Conservation (phyloP, 352 stramenopile species). For the Phytophthora sojae region DNA sequence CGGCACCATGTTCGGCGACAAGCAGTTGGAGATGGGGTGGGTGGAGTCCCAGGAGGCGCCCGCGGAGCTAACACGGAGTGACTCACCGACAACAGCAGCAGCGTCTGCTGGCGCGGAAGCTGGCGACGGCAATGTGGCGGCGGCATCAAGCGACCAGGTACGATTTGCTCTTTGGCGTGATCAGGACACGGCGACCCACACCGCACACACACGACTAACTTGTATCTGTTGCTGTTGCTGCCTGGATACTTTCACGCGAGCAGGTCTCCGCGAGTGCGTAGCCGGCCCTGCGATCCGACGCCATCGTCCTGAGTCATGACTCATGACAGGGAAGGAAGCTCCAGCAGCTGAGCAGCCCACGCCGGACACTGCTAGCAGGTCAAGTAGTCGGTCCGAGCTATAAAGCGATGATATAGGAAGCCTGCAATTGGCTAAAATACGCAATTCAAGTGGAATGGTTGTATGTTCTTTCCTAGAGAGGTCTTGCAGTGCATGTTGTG, state of each 20-base stretch:
- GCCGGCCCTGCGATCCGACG: slow-evolving; percentile 17
- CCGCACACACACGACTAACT: slow-evolving; percentile 12
- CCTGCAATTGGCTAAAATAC: slow-evolving; percentile 44
- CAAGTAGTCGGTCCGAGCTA: slow-evolving; percentile 1
- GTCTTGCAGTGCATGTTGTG: not conserved
- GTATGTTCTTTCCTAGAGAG: slow-evolving; percentile 18
- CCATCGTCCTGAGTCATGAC: not conserved
- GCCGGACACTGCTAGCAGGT: slow-evolving; percentile 1
- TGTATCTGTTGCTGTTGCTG: not conserved
- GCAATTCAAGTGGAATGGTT: slow-evolving; percentile 41
- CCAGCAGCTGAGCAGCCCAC: slow-evolving; percentile 7
- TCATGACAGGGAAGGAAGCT: slow-evolving; percentile 16
- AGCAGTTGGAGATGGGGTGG: slow-evolving; percentile 69
- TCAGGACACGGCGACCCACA: slow-evolving; percentile 7
- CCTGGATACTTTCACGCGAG: slow-evolving; percentile 20
- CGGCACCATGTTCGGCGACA: slow-evolving; percentile 64
- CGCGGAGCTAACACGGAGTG: slow-evolving; percentile 43
- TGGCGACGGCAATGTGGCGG: slow-evolving; percentile 5
- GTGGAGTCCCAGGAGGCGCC: slow-evolving; percentile 70
- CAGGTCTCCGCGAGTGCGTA: slow-evolving; percentile 45
- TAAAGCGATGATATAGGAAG: slow-evolving; percentile 42
- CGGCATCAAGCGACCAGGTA: slow-evolving; percentile 32
- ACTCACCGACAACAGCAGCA: slow-evolving; percentile 27
- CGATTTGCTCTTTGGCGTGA: slow-evolving; percentile 31
- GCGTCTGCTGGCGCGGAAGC: slow-evolving; percentile 12